A percentile compares a stretch with the other conserved stretches of the same genome.
Conservation (phyloP, 192 early-diverging fungal species). For the Oehlia diaphana region DNA sequence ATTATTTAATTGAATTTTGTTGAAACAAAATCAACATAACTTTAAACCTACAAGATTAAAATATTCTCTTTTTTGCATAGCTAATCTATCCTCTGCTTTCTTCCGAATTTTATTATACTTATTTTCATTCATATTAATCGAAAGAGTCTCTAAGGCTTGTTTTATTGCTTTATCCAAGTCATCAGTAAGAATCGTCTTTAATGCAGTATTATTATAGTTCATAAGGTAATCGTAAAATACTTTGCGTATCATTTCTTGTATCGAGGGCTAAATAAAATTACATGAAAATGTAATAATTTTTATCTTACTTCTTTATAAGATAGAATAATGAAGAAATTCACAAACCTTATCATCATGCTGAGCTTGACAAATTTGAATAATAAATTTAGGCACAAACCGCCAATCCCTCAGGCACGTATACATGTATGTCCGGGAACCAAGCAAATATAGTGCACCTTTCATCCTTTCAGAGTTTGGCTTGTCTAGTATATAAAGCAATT, state of each 20-base stretch:
- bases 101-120: not conserved
- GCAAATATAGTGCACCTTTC: conserved; percentile 71
- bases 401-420: conserved; percentile 57
- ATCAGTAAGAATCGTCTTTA: conserved; percentile 41
- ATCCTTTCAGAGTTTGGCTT: conserved; percentile 54
- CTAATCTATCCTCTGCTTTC: conserved; percentile 15
- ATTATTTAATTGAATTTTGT: not conserved
- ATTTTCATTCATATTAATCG: not conserved
- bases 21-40: not conserved
- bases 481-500: conserved; percentile 18
- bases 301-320: not conserved
- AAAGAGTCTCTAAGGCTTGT: not conserved
- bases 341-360: conserved; percentile 68
- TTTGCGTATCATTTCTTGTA: conserved; percentile 66
- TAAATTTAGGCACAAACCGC: conserved; percentile 56
- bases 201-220: conserved; percentile 50
- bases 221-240: conserved; percentile 61
- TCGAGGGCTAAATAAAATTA: conserved; percentile 45
- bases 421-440: conserved; percentile 53
- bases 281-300: not conserved
- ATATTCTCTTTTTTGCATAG: conserved; percentile 17
- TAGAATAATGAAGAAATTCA: not conserved
- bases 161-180: conserved; percentile 33
- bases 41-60: conserved; percentile 27
- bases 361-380: conserved; percentile 51